Conservation (phyloP, 1,284 basidiomycete genomes). For the Tranzscheliella williamsii region DNA sequence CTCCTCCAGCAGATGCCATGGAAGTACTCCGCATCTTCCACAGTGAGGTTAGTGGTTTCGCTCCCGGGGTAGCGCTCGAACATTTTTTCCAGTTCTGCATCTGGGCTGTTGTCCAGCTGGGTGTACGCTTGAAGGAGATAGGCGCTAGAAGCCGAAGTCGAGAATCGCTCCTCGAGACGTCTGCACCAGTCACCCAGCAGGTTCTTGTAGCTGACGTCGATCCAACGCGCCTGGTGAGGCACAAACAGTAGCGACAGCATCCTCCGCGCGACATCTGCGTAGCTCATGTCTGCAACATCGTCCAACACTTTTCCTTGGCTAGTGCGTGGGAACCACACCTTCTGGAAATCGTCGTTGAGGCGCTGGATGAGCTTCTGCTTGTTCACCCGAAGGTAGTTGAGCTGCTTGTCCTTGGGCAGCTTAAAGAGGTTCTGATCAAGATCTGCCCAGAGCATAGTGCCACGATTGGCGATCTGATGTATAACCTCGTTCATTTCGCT, state of each 20-base stretch:
- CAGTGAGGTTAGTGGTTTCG: conserved; percentile 81
- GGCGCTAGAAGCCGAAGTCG: conserved; percentile 43
- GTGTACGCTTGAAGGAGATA: conserved; percentile 73
- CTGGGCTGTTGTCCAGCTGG: conserved; percentile 76
- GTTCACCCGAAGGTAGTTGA: conserved; percentile 81
- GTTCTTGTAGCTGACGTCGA: conserved; percentile 88
- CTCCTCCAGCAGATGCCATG: conserved; percentile 89
- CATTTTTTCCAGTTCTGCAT: conserved; percentile 77
- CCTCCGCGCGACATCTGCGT: conserved; percentile 89
- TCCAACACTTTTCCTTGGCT: conserved; percentile 68
- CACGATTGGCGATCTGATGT: conserved; percentile 87
- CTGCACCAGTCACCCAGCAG: conserved; percentile 95
- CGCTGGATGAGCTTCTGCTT: conserved; percentile 86
- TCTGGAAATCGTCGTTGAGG: conserved; percentile 92
- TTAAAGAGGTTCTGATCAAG: conserved; percentile 89
- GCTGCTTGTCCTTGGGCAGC: conserved; percentile 90
- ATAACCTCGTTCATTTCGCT: conserved; percentile 98
- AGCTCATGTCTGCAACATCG: conserved; percentile 94
- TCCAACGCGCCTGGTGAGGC: conserved; percentile 85
- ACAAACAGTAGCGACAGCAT: conserved; percentile 94
- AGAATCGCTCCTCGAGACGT: conserved; percentile 81
- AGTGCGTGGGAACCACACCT: conserved; percentile 64
- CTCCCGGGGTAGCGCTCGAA: conserved; percentile 80
- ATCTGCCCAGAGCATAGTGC: conserved; percentile 95
- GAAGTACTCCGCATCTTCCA: conserved; percentile 94